A percentile compares a stretch with the other conserved stretches of the same genome.
Evolutionary conservation across 495 filamentous ascomycete genomes (phyloP).

Genomic region (Trichocladium antarcticum): DNA sequence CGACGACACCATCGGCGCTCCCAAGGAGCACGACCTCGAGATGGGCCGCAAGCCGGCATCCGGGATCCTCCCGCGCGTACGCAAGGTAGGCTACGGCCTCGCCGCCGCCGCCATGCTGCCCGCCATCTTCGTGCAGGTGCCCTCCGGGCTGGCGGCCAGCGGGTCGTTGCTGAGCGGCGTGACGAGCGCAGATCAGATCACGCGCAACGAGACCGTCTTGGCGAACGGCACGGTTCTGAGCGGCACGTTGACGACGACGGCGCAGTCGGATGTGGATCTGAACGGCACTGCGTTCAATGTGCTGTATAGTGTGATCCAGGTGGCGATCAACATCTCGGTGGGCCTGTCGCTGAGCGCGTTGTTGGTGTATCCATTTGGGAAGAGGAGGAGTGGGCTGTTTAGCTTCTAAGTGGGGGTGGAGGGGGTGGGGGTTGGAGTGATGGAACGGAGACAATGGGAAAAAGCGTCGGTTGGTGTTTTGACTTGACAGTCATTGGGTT

Average conservation of each 20-base stretch:
- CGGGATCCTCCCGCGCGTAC: conserved; percentile 9
- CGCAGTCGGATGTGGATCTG: conserved; percentile 18
- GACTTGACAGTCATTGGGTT: no score
- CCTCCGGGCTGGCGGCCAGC: conserved; percentile 73
- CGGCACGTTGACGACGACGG: conserved; percentile 21
- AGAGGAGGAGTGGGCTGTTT: conserved; percentile 80
- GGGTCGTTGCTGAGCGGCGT: conserved; percentile 79
- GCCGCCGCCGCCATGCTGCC: conserved; percentile 83
- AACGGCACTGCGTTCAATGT: conserved; percentile 73
- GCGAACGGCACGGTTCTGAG: conserved; percentile 19
- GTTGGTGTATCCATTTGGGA: conserved; percentile 84
- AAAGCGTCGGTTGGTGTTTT: no score
- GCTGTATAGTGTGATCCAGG: conserved; percentile 75
- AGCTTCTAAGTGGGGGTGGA: conserved; percentile 50
- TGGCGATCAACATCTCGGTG: conserved; percentile 87
- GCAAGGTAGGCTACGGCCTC: conserved; percentile 52
- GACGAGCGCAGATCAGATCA: conserved; percentile 70
- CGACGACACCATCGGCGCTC: conserved; percentile 1
- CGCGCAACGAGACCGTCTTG: conserved; percentile 32
- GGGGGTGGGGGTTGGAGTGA: no score
- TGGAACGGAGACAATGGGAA: no score
- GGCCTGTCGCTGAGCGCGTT: conserved; percentile 79
- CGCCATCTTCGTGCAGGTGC: conserved; percentile 91
- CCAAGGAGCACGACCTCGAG: conserved; percentile 8
- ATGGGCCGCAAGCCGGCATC: conserved; percentile 2